Percentiles rank a stretch among this genome's conserved stretches.
phyloP scores from a whole-genome alignment of 2,329 filamentous ascomycete genomes.

The Sphaerulina musiva region DNA sequence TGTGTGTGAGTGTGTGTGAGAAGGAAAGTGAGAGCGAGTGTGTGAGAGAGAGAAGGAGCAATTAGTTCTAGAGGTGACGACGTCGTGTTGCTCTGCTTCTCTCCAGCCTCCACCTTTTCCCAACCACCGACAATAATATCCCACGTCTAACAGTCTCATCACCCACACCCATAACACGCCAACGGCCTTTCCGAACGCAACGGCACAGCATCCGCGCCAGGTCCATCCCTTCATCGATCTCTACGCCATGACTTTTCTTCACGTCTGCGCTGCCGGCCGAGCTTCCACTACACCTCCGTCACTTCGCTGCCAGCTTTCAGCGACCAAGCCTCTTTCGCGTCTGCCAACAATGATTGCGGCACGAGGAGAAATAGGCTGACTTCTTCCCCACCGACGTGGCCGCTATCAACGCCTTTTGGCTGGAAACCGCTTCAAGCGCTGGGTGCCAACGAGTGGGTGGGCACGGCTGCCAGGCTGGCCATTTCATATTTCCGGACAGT shows the following conservation, averaged over 20 bases:
- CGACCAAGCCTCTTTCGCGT: constrained; percentile 10
- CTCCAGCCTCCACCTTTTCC: not conserved
- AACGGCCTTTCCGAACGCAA: not conserved
- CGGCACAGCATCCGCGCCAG: not conserved
- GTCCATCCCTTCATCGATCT: not conserved
- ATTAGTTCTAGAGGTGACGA: no score
- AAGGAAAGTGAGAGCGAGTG: not conserved
- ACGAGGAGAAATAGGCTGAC: constrained; percentile 9
- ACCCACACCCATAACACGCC: not conserved
- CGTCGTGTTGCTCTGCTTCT: not conserved
- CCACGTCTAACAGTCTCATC: not conserved
- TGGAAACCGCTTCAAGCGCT: constrained; percentile 7
- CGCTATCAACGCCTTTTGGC: constrained; percentile 11
- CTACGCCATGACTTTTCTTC: not conserved
- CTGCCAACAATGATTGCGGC: constrained; percentile 5
- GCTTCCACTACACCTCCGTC: constrained; percentile 10
- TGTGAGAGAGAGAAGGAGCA: not conserved
- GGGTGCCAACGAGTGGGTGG: constrained; percentile 3
- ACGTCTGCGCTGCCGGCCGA: constrained; percentile 13
- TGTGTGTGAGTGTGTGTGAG: not conserved
- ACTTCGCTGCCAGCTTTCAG: constrained; percentile 11
- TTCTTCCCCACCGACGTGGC: constrained; percentile 14
- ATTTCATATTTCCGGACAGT: constrained; percentile 1
- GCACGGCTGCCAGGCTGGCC: constrained; percentile 10
- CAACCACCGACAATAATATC: no score